Evolutionary conservation across 2,329 filamentous ascomycete species (phyloP), one percentile per base, ranked within the genome.

Genomic region (Arthroderma sp.): DNA sequence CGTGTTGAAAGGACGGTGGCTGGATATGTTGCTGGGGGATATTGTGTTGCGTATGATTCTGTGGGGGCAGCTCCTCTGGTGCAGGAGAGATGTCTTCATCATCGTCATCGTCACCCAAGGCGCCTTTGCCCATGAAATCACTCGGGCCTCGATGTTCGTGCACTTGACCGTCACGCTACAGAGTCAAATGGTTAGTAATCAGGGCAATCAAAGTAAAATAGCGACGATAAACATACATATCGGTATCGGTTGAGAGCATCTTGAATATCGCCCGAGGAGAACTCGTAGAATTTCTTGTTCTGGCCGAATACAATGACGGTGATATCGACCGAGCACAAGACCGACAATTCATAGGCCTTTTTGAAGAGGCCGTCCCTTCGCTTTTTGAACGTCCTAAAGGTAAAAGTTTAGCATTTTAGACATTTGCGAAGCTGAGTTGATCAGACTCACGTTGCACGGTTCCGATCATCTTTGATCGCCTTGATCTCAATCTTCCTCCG

Each of bases 401-500:
- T 4, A 27, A 27, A 27, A 43, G n/a, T 22, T 6, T 38, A 31
- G 42, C 28, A 47, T 55, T 51, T 54, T 52, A 36, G 42, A 40
- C 28, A 30, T 45, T 11, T 49, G 38, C 47, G 42, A 11, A 28
- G 40, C 22, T 22, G 15, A 22, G 15, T 22, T 22, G 15, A 22
- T 22, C 15, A 1, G 15, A 73, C 85, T 67, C 86, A 95, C 88
- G 95, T 88, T 59, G 88, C 94, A 63, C 88, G 86, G 63, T 95
- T 95, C 59, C 88, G 80, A 68, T 95, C 88, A 79, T 95, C 88
- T 69, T 94, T 95, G 75, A 96, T 96, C 56, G 89, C 86, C 71
- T 95, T 95, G 74, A 98, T 96, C 73, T 96, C 91, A 63, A 98
- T 98, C 79, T 98, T 98, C 76, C 91, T 81, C 67, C 91, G 82